Conservation (phyloP, 345 rosid genomes). For the Rhodomyrtus tomentosa region DNA sequence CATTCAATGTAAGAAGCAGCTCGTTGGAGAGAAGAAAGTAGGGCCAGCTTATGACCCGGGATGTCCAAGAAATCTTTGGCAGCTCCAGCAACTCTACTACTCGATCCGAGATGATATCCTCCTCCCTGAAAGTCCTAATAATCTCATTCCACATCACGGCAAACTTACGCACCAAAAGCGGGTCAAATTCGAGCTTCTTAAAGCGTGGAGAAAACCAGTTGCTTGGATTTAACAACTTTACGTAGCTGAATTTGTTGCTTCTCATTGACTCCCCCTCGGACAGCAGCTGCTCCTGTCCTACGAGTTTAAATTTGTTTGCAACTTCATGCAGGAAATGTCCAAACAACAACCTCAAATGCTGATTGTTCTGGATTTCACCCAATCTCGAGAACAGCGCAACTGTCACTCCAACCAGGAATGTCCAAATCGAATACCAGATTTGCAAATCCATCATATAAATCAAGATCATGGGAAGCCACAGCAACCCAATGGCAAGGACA, state of each 20-base stretch:
- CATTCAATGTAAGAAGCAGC: slow-evolving; percentile 75
- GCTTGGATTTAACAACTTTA: not conserved
- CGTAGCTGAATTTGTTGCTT: not conserved
- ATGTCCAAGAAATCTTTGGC: slow-evolving; percentile 71
- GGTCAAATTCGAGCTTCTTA: slow-evolving; percentile 78
- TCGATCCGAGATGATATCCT: slow-evolving; percentile 71
- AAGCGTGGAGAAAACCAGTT: slow-evolving; percentile 1
- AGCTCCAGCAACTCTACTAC: slow-evolving; percentile 83
- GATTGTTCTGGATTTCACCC: slow-evolving; percentile 85
- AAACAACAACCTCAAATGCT: slow-evolving; percentile 72
- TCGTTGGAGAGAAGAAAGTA: slow-evolving; percentile 80
- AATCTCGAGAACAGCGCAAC: slow-evolving; percentile 75
- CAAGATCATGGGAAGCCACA: slow-evolving; percentile 73
- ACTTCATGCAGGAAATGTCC: slow-evolving; percentile 57
- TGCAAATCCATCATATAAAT: slow-evolving; percentile 88
- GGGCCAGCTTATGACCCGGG: slow-evolving; percentile 83
- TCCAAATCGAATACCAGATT: slow-evolving; percentile 66
- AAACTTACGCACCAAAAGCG: slow-evolving; percentile 72
- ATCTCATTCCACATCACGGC: slow-evolving; percentile 89
- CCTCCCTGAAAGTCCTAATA: slow-evolving; percentile 72
- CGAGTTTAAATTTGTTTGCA: slow-evolving; percentile 80
- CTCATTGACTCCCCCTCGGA: slow-evolving; percentile 55
- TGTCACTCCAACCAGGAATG: slow-evolving; percentile 69
- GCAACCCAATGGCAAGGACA: slow-evolving; percentile 47
- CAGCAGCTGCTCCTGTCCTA: slow-evolving; percentile 76